Percentiles rank a stretch among this genome's conserved stretches.
These are phyloP conservation scores for Strobilomyces confusus DNA, from an alignment of 768 basidiomycete genomes.

Conservation along the genomic window DNA sequence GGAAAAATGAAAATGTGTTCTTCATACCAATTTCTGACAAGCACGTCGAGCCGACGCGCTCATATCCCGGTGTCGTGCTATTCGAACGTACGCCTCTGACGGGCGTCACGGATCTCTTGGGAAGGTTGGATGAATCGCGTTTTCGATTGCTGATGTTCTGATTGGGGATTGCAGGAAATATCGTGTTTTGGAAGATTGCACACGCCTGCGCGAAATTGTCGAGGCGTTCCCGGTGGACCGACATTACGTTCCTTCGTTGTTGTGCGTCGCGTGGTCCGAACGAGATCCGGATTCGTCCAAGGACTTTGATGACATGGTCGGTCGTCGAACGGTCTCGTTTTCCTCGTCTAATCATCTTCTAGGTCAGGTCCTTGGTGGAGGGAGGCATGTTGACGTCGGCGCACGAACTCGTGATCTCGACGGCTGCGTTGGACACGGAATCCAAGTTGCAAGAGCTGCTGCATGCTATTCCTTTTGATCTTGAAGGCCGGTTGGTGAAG, in stretches of 20 bases:
- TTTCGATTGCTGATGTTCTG: background rate
- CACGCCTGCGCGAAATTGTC: slow-evolving; percentile 63
- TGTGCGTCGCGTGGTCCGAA: slow-evolving; percentile 60
- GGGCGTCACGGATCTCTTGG: slow-evolving; percentile 59
- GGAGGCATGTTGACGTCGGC: slow-evolving; percentile 40
- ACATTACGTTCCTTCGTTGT: slow-evolving; percentile 58
- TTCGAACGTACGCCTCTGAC: slow-evolving; percentile 72
- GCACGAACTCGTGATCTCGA: slow-evolving; percentile 48
- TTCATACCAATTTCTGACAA: slow-evolving; percentile 44
- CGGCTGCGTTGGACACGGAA: slow-evolving; percentile 54
- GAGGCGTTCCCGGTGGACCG: slow-evolving; percentile 48
- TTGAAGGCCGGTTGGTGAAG: slow-evolving; percentile 53
- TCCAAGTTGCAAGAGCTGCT: slow-evolving; percentile 46
- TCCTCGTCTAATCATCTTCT: background rate
- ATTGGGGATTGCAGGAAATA: slow-evolving; percentile 49
- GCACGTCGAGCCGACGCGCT: slow-evolving; percentile 13
- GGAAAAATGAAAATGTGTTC: slow-evolving; percentile 58
- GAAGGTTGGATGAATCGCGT: slow-evolving; percentile 43
- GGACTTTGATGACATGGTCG: slow-evolving; percentile 63
- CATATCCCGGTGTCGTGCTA: slow-evolving; percentile 63
- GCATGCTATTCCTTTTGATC: slow-evolving; percentile 44
- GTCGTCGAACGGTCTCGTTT: slow-evolving; percentile 4
- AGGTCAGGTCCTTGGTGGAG: slow-evolving; percentile 50
- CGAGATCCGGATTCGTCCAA: slow-evolving; percentile 35
- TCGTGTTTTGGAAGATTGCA: slow-evolving; percentile 66